phyloP scores from a whole-genome alignment of 768 basidiomycete genomes.

The Phanerochaete carnosa region DNA sequence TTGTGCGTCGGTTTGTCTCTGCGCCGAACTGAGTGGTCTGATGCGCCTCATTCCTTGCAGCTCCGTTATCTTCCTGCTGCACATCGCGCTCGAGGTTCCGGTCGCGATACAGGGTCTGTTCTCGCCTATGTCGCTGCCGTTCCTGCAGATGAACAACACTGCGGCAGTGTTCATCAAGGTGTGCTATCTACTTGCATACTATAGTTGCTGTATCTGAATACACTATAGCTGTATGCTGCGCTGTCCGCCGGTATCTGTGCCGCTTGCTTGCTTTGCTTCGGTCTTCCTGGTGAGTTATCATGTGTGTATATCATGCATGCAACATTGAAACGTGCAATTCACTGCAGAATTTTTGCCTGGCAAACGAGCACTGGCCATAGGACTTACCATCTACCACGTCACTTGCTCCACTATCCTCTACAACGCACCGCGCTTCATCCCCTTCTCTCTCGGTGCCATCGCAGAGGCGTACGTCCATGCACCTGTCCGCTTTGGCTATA shows the following conservation, averaged over 20 bases:
- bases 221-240: conserved; percentile 61
- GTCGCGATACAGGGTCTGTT: conserved; percentile 74
- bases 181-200: conserved; percentile 9
- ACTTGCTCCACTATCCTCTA: conserved; percentile 70
- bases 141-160: conserved; percentile 81
- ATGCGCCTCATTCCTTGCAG: conserved; percentile 30
- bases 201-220: background rate
- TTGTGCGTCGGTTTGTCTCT: conserved; percentile 4
- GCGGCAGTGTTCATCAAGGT: conserved; percentile 75
- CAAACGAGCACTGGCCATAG: conserved; percentile 79
- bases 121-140: conserved; percentile 60
- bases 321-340: background rate
- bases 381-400: conserved; percentile 73
- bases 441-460: conserved; percentile 58
- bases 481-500: background rate
- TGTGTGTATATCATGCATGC: background rate
- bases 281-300: conserved; percentile 67
- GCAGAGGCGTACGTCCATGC: conserved; percentile 53
- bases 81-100: conserved; percentile 77
- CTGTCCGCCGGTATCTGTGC: conserved; percentile 60
- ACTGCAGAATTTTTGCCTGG: conserved; percentile 74
- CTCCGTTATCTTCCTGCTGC: conserved; percentile 70
- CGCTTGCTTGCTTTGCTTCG: conserved; percentile 57
- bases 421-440: conserved; percentile 78
- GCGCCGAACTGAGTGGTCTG: background rate